These are phyloP conservation scores for Penstemon newberryi DNA, from an alignment of 257 asterid species.

Conservation along the genomic window DNA sequence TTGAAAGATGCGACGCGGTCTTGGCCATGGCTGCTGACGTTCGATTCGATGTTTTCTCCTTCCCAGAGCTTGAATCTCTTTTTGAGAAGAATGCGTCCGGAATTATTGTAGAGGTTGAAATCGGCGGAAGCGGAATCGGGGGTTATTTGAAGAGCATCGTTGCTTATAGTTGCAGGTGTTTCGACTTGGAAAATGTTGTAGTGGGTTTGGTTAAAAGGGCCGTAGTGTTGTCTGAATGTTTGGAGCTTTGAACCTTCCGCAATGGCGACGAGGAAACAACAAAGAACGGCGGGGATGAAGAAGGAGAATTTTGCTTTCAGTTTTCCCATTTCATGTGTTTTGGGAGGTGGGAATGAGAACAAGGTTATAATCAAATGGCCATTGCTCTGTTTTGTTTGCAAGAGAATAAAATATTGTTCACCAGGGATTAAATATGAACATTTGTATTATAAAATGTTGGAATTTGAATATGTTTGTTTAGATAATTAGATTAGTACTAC, in stretches of 20 bases:
- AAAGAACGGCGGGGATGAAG: constrained; percentile 22
- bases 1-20: constrained; percentile 56
- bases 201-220: constrained; percentile 33
- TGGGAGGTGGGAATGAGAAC: constrained; percentile 1
- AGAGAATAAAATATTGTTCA: too few species aligned
- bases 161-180: constrained; percentile 38
- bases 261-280: constrained; percentile 22
- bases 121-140: constrained; percentile 42
- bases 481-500: too few species aligned
- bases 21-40: background rate
- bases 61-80: constrained; percentile 64
- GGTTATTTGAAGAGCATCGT: constrained; percentile 69
- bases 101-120: constrained; percentile 19
- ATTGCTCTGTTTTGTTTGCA: too few species aligned
- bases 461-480: too few species aligned
- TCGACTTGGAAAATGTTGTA: background rate
- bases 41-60: background rate
- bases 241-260: constrained; percentile 34
- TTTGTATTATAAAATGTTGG: too few species aligned
- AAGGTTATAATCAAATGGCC: constrained; percentile 3
- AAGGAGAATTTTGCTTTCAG: constrained; percentile 20
- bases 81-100: constrained; percentile 56
- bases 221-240: constrained; percentile 9
- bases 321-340: constrained; percentile 41
- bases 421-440: too few species aligned